These are phyloP conservation scores for Beauveria caledonica DNA, from an alignment of 2,329 filamentous ascomycete genomes.

Conservation along the genomic window DNA sequence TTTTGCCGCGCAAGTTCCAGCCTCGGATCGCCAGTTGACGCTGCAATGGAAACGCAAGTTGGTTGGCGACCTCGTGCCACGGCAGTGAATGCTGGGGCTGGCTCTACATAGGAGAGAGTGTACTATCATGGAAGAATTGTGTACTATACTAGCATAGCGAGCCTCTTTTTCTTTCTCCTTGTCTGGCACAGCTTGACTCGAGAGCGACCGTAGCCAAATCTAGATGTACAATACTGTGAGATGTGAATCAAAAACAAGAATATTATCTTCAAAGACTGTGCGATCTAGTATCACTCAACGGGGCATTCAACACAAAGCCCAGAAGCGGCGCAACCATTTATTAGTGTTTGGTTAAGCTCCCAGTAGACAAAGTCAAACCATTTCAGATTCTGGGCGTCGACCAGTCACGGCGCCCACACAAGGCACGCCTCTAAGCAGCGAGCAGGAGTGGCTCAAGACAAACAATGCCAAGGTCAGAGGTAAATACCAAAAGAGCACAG, in stretches of 20 bases:
- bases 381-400: background rate
- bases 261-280: background rate
- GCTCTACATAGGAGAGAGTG: background rate
- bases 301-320: background rate
- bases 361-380: background rate
- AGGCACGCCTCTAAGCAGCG: background rate
- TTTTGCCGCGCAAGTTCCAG: background rate
- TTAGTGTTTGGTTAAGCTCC: background rate
- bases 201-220: background rate
- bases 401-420: background rate
- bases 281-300: no score
- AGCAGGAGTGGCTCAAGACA: background rate
- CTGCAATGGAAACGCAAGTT: background rate
- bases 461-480: background rate
- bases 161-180: background rate
- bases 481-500: background rate
- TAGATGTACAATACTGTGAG: background rate
- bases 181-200: background rate
- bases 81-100: background rate
- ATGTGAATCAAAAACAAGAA: no score
- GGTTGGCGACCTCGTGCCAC: background rate
- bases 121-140: background rate
- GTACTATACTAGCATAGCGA: slow-evolving; percentile 1
- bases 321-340: background rate
- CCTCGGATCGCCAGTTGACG: background rate